A percentile compares a stretch with the other conserved stretches of the same genome.
phyloP scores from a whole-genome alignment of 148 eudicot species.

The Diospyros lotus region DNA sequence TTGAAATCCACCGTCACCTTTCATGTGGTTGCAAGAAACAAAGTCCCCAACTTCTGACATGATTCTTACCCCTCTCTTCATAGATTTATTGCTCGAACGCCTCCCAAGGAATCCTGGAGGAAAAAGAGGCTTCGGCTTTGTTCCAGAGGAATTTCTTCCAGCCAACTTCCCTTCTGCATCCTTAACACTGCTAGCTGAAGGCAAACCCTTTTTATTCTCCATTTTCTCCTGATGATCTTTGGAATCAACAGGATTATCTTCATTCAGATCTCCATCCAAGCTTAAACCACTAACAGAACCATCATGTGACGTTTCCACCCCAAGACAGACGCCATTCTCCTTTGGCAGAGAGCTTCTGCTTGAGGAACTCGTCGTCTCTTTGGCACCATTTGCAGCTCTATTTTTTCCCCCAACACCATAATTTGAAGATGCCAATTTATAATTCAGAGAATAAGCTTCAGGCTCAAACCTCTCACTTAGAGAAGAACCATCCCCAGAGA shows the following conservation, averaged over 20 bases:
- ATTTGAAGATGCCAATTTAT: not conserved
- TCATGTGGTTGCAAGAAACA: not conserved
- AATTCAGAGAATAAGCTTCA: not conserved
- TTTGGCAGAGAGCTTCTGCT: not conserved
- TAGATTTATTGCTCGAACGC: slow-evolving; percentile 6
- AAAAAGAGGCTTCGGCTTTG: slow-evolving; percentile 30
- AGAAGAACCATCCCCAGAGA: slow-evolving; percentile 2
- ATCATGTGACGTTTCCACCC: not conserved
- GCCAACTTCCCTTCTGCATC: not conserved
- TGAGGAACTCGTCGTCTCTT: not conserved
- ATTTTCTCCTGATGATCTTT: not conserved
- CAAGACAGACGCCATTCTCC: slow-evolving; percentile 9
- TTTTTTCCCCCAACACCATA: not conserved
- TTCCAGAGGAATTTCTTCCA: slow-evolving; percentile 10
- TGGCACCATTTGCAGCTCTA: not conserved
- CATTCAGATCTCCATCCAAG: slow-evolving; percentile 7
- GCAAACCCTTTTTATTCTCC: not conserved
- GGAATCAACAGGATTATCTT: slow-evolving; percentile 1
- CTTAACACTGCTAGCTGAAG: slow-evolving; percentile 3
- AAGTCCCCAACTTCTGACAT: not conserved
- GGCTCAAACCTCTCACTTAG: slow-evolving; percentile 4
- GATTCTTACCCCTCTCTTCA: slow-evolving; percentile 11
- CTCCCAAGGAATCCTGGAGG: slow-evolving; percentile 32
- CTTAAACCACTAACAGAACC: slow-evolving; percentile 1
- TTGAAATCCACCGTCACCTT: not conserved